A percentile compares a stretch with the other conserved stretches of the same genome.
These are phyloP conservation scores for Daldinia vernicosa DNA, from an alignment of 495 filamentous ascomycete genomes.

Conservation along the genomic window DNA sequence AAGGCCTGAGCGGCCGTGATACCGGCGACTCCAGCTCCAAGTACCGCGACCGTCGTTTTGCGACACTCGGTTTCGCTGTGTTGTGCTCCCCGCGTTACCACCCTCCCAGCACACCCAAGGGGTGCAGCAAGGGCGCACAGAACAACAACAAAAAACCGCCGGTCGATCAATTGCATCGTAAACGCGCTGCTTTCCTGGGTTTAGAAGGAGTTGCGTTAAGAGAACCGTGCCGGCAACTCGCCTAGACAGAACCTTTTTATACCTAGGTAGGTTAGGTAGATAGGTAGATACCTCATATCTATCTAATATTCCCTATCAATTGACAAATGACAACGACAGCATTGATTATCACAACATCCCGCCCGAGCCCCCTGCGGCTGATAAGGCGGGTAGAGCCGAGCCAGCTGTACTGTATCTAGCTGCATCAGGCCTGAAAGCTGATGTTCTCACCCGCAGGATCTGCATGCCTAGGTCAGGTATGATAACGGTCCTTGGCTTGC, in stretches of 20 bases:
- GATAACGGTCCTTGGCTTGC: constrained; percentile 10
- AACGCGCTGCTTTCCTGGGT: not conserved
- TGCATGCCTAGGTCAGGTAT: constrained; percentile 2
- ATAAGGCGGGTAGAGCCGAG: not conserved
- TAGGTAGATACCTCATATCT: too few species aligned
- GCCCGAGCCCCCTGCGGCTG: not conserved
- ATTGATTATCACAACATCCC: constrained; percentile 3
- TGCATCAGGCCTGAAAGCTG: not conserved
- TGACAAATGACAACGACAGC: not conserved
- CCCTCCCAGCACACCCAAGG: constrained; percentile 9
- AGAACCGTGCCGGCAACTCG: too few species aligned
- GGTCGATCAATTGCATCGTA: constrained; percentile 30
- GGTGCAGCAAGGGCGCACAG: constrained; percentile 33
- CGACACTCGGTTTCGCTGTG: constrained; percentile 31
- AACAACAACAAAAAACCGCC: constrained; percentile 13
- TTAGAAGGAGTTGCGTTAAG: too few species aligned
- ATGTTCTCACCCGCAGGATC: constrained; percentile 11
- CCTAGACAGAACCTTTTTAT: too few species aligned
- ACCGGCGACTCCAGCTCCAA: constrained; percentile 70
- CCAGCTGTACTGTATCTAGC: not conserved
- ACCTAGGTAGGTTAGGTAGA: too few species aligned
- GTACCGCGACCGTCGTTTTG: constrained; percentile 57
- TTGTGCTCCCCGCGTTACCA: not conserved
- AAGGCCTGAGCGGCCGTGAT: constrained; percentile 78
- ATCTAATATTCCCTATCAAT: not conserved